Conservation (phyloP, 2,329 filamentous ascomycete genomes). For the Claviceps sp. region DNA sequence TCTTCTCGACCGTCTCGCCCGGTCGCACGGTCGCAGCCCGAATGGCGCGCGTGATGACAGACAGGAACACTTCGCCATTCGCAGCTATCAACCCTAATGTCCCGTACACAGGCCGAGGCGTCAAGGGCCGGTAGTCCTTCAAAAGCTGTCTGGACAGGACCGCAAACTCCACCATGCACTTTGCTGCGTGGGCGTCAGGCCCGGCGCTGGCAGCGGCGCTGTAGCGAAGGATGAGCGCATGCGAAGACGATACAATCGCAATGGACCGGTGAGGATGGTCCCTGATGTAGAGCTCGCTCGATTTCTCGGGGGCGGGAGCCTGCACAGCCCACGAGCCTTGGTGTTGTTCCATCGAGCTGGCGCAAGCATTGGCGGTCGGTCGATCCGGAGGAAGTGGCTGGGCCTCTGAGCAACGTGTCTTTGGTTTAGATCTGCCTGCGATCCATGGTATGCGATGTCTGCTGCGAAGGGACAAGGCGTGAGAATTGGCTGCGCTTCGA, state of each 20-base stretch:
- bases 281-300: slow-evolving; percentile 69
- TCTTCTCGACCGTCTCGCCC: slow-evolving; percentile 79
- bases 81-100: slow-evolving; percentile 81
- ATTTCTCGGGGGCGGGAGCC: slow-evolving; percentile 39
- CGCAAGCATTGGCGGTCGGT: slow-evolving; percentile 6
- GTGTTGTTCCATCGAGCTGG: slow-evolving; percentile 32
- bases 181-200: slow-evolving; percentile 34
- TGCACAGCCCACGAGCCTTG: slow-evolving; percentile 31
- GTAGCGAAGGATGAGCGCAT: slow-evolving; percentile 76
- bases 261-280: slow-evolving; percentile 81
- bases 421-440: slow-evolving; percentile 6
- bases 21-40: slow-evolving; percentile 72
- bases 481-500: neutral
- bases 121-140: slow-evolving; percentile 63
- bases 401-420: neutral
- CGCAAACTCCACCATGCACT: slow-evolving; percentile 82
- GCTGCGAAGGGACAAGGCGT: neutral
- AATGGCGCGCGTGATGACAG: slow-evolving; percentile 68
- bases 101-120: slow-evolving; percentile 62
- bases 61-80: slow-evolving; percentile 75
- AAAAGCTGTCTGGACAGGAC: slow-evolving; percentile 51
- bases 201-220: slow-evolving; percentile 43
- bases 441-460: slow-evolving; percentile 12
- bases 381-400: slow-evolving; percentile 4
- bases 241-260: slow-evolving; percentile 64